Evolutionary conservation across 1,284 basidiomycete species (phyloP).

Genomic region (Ustilago vetiveriae): DNA sequence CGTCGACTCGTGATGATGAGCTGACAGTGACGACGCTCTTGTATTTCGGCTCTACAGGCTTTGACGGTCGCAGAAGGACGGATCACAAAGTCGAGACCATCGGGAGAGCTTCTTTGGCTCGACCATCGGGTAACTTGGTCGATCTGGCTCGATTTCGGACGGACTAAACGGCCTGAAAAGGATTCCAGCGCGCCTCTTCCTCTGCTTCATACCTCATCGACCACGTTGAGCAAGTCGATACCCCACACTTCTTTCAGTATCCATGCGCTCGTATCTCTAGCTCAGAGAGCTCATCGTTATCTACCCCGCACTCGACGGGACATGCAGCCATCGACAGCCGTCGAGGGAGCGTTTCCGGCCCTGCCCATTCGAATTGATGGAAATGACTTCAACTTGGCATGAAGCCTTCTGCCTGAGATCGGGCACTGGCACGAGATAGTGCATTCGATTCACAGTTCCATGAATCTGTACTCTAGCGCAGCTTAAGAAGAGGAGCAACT

Average conservation of each 20-base stretch:
- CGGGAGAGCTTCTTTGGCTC: neutral
- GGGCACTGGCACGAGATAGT: too few relatives aligned
- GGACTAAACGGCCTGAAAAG: constrained; percentile 19
- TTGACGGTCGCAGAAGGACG: constrained; percentile 5
- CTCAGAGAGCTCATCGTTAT: neutral
- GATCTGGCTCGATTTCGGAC: neutral
- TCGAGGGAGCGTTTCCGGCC: too few relatives aligned
- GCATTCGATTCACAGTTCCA: too few relatives aligned
- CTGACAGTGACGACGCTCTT: too few relatives aligned
- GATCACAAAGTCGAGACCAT: neutral
- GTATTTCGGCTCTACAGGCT: constrained; percentile 13
- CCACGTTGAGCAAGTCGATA: neutral
- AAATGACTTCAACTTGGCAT: too few relatives aligned
- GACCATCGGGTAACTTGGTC: neutral
- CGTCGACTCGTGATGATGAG: too few relatives aligned
- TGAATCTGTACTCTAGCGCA: too few relatives aligned
- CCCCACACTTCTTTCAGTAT: neutral
- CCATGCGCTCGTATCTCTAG: neutral
- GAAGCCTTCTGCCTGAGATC: too few relatives aligned
- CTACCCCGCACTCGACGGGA: constrained; percentile 7
- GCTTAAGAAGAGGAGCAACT: neutral
- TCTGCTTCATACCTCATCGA: neutral
- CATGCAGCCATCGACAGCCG: too few relatives aligned
- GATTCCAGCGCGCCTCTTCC: too few relatives aligned
- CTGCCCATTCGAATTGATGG: too few relatives aligned